Conservation (phyloP, 345 rosid species). For the Xanthoceras sorbifolium region DNA sequence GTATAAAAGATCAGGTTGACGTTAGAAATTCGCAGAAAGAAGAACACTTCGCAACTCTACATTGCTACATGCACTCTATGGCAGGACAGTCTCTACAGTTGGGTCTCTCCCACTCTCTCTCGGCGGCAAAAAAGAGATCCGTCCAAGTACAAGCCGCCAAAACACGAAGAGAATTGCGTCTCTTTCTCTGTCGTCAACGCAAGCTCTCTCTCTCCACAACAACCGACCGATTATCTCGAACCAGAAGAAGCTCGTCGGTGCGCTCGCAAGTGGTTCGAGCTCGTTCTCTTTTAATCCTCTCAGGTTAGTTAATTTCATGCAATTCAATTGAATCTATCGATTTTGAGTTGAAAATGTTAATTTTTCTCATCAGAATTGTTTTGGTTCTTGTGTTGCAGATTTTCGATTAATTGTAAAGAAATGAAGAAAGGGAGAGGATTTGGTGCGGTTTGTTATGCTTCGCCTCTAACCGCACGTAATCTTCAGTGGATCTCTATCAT, state of each 20-base stretch:
- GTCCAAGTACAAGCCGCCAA: not conserved
- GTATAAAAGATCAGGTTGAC: not conserved
- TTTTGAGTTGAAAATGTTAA: not conserved
- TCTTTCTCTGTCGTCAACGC: conserved; percentile 37
- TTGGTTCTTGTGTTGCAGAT: conserved; percentile 29
- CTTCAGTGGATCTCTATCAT: conserved; percentile 78
- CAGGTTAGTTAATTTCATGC: conserved; percentile 31
- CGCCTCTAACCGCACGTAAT: conserved; percentile 47
- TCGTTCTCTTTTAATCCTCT: conserved; percentile 58
- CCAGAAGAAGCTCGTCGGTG: conserved; percentile 5
- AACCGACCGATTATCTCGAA: conserved; percentile 21
- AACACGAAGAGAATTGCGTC: conserved; percentile 28
- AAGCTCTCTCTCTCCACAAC: conserved; percentile 32
- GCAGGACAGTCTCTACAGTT: conserved; percentile 1
- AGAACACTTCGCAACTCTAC: not conserved
- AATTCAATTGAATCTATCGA: not conserved
- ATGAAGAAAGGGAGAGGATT: conserved; percentile 46
- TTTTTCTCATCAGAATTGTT: not conserved
- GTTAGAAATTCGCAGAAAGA: not conserved
- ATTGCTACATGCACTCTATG: not conserved
- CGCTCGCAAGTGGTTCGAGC: conserved; percentile 23
- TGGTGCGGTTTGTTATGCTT: conserved; percentile 62
- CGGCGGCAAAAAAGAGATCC: not conserved
- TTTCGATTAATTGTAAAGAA: conserved; percentile 35
- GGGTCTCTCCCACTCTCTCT: not conserved